Evolutionary conservation across 441 rosid genomes (phyloP).

Genomic region (Pelargonium fulgidum): DNA sequence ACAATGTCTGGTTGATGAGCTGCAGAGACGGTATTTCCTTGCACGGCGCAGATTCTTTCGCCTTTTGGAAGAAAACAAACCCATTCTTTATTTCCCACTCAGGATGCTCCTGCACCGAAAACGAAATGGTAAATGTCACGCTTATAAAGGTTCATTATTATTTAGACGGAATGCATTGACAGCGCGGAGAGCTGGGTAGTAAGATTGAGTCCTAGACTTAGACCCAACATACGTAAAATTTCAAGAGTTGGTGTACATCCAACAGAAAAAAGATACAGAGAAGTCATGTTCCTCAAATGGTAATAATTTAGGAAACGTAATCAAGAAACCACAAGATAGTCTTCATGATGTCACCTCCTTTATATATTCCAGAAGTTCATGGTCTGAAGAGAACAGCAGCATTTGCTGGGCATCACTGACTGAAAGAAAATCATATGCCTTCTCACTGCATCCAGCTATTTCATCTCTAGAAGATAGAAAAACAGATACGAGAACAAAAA

Average conservation of each 20-base stretch:
- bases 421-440: constrained; percentile 88
- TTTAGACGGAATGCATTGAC: background rate
- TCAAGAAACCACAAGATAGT: background rate
- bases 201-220: background rate
- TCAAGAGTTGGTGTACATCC: background rate
- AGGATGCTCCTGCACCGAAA: constrained; percentile 55
- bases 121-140: background rate
- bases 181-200: background rate
- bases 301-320: background rate
- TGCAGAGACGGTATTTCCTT: constrained; percentile 90
- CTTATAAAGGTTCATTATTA: background rate
- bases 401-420: constrained; percentile 63
- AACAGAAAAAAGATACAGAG: background rate
- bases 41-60: constrained; percentile 68
- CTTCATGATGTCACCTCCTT: constrained; percentile 44
- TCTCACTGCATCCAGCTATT: constrained; percentile 97
- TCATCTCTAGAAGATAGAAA: constrained; percentile 54
- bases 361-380: constrained; percentile 60
- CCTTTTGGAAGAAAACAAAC: constrained; percentile 74
- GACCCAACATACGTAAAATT: background rate
- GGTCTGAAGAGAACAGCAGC: constrained; percentile 72
- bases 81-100: constrained; percentile 85
- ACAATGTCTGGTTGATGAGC: constrained; percentile 91
- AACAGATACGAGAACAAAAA: background rate
- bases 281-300: background rate